Evolutionary conservation across 805 yeast species (phyloP).

Genomic region (Schwanniomyces polymorphus): DNA sequence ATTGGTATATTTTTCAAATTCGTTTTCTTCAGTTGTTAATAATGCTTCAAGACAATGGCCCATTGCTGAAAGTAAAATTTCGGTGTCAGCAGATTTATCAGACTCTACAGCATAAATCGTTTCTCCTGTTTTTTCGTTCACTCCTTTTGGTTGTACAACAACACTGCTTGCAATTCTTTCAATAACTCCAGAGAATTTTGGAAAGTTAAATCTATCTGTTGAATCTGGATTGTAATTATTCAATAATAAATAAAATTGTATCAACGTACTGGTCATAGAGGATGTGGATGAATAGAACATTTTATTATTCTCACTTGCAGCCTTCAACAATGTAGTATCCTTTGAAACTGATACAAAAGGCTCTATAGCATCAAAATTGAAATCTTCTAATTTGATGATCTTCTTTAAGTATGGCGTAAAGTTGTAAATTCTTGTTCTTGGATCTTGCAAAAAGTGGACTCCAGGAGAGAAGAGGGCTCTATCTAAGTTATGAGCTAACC

Average conservation of each 20-base stretch:
- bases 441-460: slow-evolving; percentile 77
- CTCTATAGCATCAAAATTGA: slow-evolving; percentile 58
- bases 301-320: slow-evolving; percentile 41
- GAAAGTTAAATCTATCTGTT: slow-evolving; percentile 26
- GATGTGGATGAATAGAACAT: slow-evolving; percentile 79
- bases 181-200: slow-evolving; percentile 49
- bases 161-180: slow-evolving; percentile 44
- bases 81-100: slow-evolving; percentile 67
- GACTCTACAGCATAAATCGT: slow-evolving; percentile 63
- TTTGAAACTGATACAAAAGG: slow-evolving; percentile 66
- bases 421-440: slow-evolving; percentile 71
- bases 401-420: slow-evolving; percentile 60
- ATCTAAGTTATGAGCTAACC: slow-evolving; percentile 64
- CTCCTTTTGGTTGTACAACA: slow-evolving; percentile 51
- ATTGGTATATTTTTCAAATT: slow-evolving; percentile 42
- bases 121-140: slow-evolving; percentile 20
- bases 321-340: slow-evolving; percentile 51
- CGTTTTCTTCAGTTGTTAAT: slow-evolving; percentile 59
- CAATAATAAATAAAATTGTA: slow-evolving; percentile 72
- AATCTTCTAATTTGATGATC: slow-evolving; percentile 63
- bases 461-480: slow-evolving; percentile 77
- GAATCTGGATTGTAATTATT: slow-evolving; percentile 36
- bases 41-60: slow-evolving; percentile 81
- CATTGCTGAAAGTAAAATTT: slow-evolving; percentile 65
- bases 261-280: slow-evolving; percentile 75